Percentiles rank a stretch among this genome's conserved stretches.
Conservation (phyloP, 2,329 filamentous ascomycete genomes). For the Septoria linicola region DNA sequence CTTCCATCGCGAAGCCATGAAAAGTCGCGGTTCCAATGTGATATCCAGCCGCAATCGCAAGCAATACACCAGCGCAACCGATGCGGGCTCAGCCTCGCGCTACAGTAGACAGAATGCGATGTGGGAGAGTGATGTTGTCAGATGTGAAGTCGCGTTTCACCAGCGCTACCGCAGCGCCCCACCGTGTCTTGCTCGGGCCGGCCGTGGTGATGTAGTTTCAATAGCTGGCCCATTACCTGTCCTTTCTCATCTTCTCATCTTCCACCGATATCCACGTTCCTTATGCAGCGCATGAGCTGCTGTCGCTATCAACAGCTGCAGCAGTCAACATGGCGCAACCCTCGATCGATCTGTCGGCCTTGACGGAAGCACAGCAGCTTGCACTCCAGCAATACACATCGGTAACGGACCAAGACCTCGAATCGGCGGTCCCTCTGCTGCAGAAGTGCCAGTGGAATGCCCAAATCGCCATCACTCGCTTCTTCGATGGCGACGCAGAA, state of each 20-base stretch:
- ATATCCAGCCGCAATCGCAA: too few relatives aligned
- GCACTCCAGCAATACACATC: constrained; percentile 84
- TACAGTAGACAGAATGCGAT: background rate
- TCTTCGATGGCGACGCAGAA: constrained; percentile 96
- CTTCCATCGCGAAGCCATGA: constrained; percentile 13
- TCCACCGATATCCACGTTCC: background rate
- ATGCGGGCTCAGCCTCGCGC: background rate
- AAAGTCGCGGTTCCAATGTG: background rate
- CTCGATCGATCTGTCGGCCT: constrained; percentile 61
- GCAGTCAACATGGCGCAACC: constrained; percentile 6
- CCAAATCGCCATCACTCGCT: constrained; percentile 92
- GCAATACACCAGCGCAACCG: background rate
- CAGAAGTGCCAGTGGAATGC: constrained; percentile 94
- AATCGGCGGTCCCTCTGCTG: constrained; percentile 74
- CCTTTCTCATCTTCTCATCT: background rate
- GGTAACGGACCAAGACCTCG: constrained; percentile 78
- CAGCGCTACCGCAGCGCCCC: too few relatives aligned
- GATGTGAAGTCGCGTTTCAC: too few relatives aligned
- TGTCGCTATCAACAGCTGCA: too few relatives aligned
- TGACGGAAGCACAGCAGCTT: constrained; percentile 75
- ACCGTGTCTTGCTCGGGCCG: too few relatives aligned
- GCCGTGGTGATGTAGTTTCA: too few relatives aligned
- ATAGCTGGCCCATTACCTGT: too few relatives aligned
- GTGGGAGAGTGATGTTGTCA: background rate
- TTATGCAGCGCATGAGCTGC: background rate